Evolutionary conservation across 129 eudicot species (phyloP).

Genomic region (Flaveria bidentis): DNA sequence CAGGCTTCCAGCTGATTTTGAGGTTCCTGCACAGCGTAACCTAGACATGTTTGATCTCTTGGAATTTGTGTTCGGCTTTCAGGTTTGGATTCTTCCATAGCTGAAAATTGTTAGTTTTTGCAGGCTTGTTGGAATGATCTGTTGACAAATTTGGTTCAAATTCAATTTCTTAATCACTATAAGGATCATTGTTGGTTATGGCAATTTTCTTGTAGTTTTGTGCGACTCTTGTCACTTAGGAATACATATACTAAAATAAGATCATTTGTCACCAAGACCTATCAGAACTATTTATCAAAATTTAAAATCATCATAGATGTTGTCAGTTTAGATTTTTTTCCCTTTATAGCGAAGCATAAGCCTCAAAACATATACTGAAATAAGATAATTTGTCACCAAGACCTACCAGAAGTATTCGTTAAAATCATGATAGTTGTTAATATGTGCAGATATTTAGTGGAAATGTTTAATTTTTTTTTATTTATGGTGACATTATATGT

Average conservation of each 20-base stretch:
- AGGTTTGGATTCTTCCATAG: slow-evolving; percentile 53
- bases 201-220: slow-evolving; percentile 8
- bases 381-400: slow-evolving; percentile 7
- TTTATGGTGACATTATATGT: slow-evolving; percentile 25
- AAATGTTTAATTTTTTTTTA: not conserved
- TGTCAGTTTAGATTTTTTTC: not conserved
- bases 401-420: slow-evolving; percentile 94
- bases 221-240: not conserved
- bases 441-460: too few relatives aligned
- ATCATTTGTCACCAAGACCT: slow-evolving; percentile 14
- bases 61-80: slow-evolving; percentile 95
- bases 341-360: slow-evolving; percentile 16
- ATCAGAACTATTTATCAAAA: slow-evolving; percentile 97
- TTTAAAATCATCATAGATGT: slow-evolving; percentile 84
- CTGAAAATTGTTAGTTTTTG: slow-evolving; percentile 11
- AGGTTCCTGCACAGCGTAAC: slow-evolving; percentile 64
- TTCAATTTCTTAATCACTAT: slow-evolving; percentile 12
- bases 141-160: slow-evolving; percentile 10
- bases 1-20: slow-evolving; percentile 68
- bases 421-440: slow-evolving; percentile 77
- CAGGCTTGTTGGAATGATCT: slow-evolving; percentile 3
- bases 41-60: slow-evolving; percentile 94
- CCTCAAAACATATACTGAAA: slow-evolving; percentile 9
- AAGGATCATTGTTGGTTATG: not conserved
- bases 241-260: not conserved